phyloP scores from a whole-genome alignment of 768 basidiomycete genomes.

The Suillus clintonianus region DNA sequence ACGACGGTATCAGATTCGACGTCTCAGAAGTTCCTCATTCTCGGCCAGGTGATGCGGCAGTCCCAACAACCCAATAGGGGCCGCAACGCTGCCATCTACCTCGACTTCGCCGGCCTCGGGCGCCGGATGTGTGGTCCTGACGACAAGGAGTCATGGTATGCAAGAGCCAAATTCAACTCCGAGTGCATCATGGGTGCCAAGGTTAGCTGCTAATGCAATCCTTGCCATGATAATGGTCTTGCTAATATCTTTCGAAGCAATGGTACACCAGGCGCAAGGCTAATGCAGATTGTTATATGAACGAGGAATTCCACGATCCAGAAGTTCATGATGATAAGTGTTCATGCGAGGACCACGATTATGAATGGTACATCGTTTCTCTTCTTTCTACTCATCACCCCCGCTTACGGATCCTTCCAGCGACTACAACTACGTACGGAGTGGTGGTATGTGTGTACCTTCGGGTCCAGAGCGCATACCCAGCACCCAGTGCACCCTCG shows the following conservation, averaged over 20 bases:
- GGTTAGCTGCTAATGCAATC: constrained; percentile 42
- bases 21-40: constrained; percentile 91
- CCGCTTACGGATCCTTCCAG: constrained; percentile 40
- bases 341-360: constrained; percentile 83
- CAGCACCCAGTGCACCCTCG: constrained; percentile 60
- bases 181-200: constrained; percentile 95
- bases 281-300: constrained; percentile 85
- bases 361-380: constrained; percentile 72
- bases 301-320: constrained; percentile 86
- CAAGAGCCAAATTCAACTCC: constrained; percentile 54
- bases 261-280: constrained; percentile 87
- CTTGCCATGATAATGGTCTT: no score
- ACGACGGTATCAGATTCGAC: constrained; percentile 93
- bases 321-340: constrained; percentile 82
- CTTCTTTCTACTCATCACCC: background rate
- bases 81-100: constrained; percentile 68
- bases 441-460: constrained; percentile 74
- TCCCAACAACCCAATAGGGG: constrained; percentile 55
- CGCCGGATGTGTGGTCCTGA: constrained; percentile 62
- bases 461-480: constrained; percentile 89
- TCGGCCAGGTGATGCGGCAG: constrained; percentile 73
- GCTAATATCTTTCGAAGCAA: constrained; percentile 58
- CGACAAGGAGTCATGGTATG: constrained; percentile 92
- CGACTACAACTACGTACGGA: constrained; percentile 86
- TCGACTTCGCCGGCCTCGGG: constrained; percentile 79